Evolutionary conservation across 345 rosid species (phyloP).

Genomic region (Eucalyptus viminalis): DNA sequence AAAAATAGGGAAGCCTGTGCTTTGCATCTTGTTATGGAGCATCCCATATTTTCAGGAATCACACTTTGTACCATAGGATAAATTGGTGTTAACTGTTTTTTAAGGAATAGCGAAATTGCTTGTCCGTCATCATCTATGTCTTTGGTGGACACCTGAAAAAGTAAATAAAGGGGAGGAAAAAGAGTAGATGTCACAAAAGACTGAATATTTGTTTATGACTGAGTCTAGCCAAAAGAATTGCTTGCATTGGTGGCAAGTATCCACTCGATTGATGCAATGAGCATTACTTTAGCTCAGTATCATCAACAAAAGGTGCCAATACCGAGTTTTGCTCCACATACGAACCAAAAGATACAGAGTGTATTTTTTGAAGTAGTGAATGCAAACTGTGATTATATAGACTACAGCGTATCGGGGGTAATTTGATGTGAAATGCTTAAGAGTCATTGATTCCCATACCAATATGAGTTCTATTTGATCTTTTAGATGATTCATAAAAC

Average conservation of each 20-base stretch:
- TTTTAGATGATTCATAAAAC: background rate
- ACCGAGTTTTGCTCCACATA: background rate
- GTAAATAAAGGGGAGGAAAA: background rate
- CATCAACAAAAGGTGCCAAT: background rate
- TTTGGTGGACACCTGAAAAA: background rate
- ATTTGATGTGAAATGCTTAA: background rate
- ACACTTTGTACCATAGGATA: background rate
- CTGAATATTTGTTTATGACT: background rate
- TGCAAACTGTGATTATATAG: background rate
- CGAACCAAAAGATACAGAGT: background rate
- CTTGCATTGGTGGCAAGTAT: background rate
- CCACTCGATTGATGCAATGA: background rate
- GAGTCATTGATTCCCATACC: background rate
- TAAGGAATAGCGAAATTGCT: background rate
- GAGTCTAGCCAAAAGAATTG: background rate
- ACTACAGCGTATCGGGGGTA: accelerated
- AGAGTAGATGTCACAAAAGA: background rate
- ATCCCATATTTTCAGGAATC: background rate
- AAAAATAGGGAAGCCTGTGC: background rate
- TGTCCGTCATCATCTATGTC: background rate
- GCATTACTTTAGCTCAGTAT: background rate
- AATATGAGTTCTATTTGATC: background rate
- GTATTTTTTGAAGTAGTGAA: background rate
- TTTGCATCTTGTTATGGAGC: background rate
- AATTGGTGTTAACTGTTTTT: background rate